These are phyloP conservation scores for Dictyophora rubrovolvata DNA, from an alignment of 768 basidiomycete species.

Conservation along the genomic window DNA sequence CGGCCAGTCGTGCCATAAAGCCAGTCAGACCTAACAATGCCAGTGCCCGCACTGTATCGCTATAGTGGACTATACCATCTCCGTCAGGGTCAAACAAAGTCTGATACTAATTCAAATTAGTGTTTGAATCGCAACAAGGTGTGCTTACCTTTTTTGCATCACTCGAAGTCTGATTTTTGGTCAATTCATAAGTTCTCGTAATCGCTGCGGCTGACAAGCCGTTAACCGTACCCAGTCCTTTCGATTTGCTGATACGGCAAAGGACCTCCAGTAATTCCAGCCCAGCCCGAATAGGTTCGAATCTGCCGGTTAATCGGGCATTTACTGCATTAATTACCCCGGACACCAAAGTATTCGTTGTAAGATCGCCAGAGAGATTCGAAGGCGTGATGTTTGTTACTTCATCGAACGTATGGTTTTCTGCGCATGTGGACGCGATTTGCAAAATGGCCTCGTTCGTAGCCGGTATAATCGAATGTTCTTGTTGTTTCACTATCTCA, in stretches of 20 bases:
- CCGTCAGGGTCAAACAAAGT: slow-evolving; percentile 20
- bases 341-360: not conserved
- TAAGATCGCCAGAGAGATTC: not conserved
- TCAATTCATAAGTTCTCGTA: slow-evolving; percentile 13
- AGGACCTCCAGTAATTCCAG: not conserved
- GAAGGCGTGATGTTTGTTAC: not conserved
- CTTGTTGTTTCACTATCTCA: not conserved
- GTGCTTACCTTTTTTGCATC: slow-evolving; percentile 12
- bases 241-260: not conserved
- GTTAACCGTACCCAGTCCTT: slow-evolving; percentile 16
- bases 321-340: not conserved
- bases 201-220: slow-evolving; percentile 18
- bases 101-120: slow-evolving; percentile 11
- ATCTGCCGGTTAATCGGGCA: not conserved
- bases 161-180: slow-evolving; percentile 16
- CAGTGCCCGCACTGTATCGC: slow-evolving; percentile 17
- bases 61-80: slow-evolving; percentile 15
- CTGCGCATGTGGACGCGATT: not conserved
- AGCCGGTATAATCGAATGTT: not conserved
- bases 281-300: not conserved
- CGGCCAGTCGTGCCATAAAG: slow-evolving; percentile 14
- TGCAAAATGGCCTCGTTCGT: not conserved
- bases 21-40: slow-evolving; percentile 17
- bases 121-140: not conserved
- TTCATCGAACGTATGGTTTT: not conserved